These are phyloP conservation scores for Ogataea philodendri DNA, from an alignment of 805 yeast genomes.

Conservation along the genomic window DNA sequence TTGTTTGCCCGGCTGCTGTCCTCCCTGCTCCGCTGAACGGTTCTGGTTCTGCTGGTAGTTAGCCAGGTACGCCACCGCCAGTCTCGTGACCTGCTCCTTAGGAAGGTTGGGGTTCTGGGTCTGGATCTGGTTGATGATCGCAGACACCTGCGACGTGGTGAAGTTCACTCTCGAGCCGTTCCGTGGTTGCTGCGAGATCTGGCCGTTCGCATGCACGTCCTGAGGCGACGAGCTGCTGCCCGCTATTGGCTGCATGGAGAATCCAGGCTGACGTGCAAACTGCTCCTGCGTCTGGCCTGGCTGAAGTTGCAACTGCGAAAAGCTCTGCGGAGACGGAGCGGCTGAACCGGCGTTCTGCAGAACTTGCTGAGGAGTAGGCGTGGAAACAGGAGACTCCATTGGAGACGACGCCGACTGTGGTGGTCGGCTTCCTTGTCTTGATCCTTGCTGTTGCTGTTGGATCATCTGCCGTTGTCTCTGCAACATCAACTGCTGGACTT, in stretches of 20 bases:
- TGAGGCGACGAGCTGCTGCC: constrained; percentile 15
- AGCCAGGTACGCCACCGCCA: constrained; percentile 64
- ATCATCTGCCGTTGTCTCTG: constrained; percentile 36
- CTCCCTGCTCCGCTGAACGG: constrained; percentile 29
- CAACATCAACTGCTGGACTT: constrained; percentile 53
- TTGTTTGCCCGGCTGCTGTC: constrained; percentile 15
- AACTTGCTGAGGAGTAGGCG: constrained; percentile 25
- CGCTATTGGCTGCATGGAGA: constrained; percentile 7
- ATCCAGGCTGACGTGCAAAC: constrained; percentile 4
- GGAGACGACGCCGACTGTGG: constrained; percentile 16
- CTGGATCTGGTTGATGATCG: constrained; percentile 62
- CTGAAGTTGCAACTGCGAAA: constrained; percentile 15
- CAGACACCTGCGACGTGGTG: constrained; percentile 63
- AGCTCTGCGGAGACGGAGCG: constrained; percentile 14
- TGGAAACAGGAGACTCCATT: constrained; percentile 17
- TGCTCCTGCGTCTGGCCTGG: constrained; percentile 11
- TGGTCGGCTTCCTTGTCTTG: constrained; percentile 15
- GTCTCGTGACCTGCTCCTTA: constrained; percentile 61
- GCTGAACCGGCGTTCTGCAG: constrained; percentile 12
- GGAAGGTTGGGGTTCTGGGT: constrained; percentile 61
- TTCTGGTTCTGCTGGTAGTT: constrained; percentile 52
- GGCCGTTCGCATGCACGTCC: constrained; percentile 9
- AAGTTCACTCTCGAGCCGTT: constrained; percentile 33
- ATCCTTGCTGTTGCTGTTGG: constrained; percentile 26
- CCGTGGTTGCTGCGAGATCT: constrained; percentile 16